phyloP scores from a whole-genome alignment of 176 grass and related monocot genomes.

The Calamus simplicifolius region DNA sequence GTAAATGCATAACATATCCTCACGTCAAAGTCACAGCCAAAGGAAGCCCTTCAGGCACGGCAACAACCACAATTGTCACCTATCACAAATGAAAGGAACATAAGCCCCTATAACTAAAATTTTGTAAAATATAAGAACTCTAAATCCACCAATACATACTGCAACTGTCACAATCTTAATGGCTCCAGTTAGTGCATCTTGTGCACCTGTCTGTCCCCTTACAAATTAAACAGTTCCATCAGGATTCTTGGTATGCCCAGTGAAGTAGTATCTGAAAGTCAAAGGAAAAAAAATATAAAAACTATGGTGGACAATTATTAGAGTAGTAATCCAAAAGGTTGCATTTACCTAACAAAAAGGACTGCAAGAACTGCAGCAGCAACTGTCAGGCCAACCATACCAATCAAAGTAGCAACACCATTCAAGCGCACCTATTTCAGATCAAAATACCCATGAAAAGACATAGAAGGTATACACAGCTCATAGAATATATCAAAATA shows the following conservation, averaged over 20 bases:
- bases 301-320: background rate
- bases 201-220: constrained; percentile 51
- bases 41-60: constrained; percentile 96
- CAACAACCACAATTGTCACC: constrained; percentile 95
- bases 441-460: constrained; percentile 4
- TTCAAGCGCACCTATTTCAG: constrained; percentile 81
- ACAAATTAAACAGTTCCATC: constrained; percentile 81
- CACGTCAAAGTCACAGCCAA: constrained; percentile 97
- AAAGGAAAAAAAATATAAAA: background rate
- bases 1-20: constrained; percentile 13
- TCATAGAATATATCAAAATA: too few relatives aligned
- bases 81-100: constrained; percentile 35
- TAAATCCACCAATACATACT: constrained; percentile 43
- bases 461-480: too few relatives aligned
- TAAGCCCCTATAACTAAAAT: constrained; percentile 21
- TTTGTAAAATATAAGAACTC: constrained; percentile 7
- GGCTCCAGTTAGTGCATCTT: constrained; percentile 74
- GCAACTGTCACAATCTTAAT: constrained; percentile 93
- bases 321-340: constrained; percentile 16
- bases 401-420: constrained; percentile 96
- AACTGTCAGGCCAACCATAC: constrained; percentile 77
- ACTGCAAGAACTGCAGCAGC: constrained; percentile 72
- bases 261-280: constrained; percentile 70
- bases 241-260: constrained; percentile 66
- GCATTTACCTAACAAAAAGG: constrained; percentile 71